Conservation (phyloP, 75 land plant species). For the Cunninghamia lanceolata region DNA sequence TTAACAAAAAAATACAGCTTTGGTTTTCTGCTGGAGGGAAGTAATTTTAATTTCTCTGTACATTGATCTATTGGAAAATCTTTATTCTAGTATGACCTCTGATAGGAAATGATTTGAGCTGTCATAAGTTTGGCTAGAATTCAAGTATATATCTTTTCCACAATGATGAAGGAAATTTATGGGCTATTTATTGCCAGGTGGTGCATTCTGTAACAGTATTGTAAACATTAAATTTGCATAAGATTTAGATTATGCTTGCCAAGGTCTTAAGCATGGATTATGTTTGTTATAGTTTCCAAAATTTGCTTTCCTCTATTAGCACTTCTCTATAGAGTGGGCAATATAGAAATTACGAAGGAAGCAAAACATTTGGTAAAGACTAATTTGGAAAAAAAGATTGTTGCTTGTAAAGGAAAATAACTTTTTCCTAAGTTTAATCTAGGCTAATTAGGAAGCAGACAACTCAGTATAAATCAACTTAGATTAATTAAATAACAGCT, state of each 20-base stretch:
- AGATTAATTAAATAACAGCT: no score
- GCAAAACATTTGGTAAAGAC: no score
- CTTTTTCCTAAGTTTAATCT: no score
- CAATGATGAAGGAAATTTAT: background rate
- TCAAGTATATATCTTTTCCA: background rate
- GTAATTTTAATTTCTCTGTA: background rate
- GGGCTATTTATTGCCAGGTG: background rate
- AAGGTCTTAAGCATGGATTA: background rate
- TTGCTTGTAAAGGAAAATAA: no score
- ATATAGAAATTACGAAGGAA: no score
- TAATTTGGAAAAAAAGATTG: no score
- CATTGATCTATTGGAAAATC: background rate
- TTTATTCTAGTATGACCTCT: background rate
- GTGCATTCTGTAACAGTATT: background rate
- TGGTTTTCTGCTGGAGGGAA: background rate
- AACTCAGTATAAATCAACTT: no score
- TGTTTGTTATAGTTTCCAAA: background rate
- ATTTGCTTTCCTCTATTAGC: background rate
- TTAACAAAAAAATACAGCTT: background rate
- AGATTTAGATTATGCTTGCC: no score
- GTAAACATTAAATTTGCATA: background rate
- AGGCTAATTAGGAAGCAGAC: no score
- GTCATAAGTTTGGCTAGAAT: background rate
- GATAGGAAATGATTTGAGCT: background rate
- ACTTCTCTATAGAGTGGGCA: no score